Evolutionary conservation across 2,329 filamentous ascomycete species (phyloP).

Genomic region (Phaeosphaeriaceae sp.): DNA sequence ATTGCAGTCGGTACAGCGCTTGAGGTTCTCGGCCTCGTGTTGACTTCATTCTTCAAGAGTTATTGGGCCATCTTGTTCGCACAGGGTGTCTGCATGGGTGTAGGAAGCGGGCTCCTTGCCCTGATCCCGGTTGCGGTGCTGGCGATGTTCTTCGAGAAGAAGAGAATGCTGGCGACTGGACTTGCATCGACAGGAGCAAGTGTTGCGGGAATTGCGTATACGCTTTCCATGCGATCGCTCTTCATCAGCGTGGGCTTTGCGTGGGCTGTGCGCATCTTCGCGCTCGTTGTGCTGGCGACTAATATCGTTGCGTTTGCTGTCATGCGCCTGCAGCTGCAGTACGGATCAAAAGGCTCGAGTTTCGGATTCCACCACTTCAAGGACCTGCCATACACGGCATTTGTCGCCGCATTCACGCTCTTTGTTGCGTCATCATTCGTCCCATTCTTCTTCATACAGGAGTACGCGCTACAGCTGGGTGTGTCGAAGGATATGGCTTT

Average conservation of each 20-base stretch:
- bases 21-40: constrained; percentile 30
- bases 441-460: constrained; percentile 30
- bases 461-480: constrained; percentile 24
- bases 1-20: constrained; percentile 38
- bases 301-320: constrained; percentile 16
- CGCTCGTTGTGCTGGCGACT: constrained; percentile 17
- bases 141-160: constrained; percentile 45
- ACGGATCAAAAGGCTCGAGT: constrained; percentile 17
- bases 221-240: constrained; percentile 38
- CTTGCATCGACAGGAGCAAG: constrained; percentile 43
- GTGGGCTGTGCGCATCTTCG: constrained; percentile 33
- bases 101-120: constrained; percentile 43
- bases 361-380: constrained; percentile 22
- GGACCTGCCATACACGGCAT: constrained; percentile 24
- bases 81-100: constrained; percentile 44
- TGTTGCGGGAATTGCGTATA: constrained; percentile 44
- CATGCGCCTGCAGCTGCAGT: constrained; percentile 23
- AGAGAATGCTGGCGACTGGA: constrained; percentile 41
- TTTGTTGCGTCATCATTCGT: constrained; percentile 21
- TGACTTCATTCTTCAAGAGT: constrained; percentile 23
- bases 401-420: constrained; percentile 23
- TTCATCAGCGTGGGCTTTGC: constrained; percentile 39
- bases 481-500: constrained; percentile 58
- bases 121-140: constrained; percentile 35
- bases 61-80: constrained; percentile 36